phyloP scores from a whole-genome alignment of 2,329 filamentous ascomycete species.

The Aureobasidium sp. region DNA sequence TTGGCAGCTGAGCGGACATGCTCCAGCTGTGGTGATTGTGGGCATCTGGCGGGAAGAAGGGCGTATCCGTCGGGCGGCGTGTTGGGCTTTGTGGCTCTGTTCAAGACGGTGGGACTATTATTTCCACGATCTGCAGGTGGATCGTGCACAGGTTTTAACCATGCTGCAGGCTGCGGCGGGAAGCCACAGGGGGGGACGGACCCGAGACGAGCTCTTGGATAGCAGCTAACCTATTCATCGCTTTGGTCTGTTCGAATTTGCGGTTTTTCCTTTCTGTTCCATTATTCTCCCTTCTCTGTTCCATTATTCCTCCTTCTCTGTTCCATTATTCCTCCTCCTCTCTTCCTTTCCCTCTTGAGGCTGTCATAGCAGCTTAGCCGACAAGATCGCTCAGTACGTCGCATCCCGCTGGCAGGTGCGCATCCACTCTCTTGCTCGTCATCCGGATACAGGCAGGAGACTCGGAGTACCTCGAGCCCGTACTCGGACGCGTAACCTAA shows the following conservation, averaged over 20 bases:
- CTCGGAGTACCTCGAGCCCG: not conserved
- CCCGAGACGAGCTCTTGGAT: constrained; percentile 4
- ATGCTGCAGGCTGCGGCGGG: not conserved
- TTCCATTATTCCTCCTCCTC: no score
- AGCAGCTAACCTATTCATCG: constrained; percentile 4
- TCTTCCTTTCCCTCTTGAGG: not conserved
- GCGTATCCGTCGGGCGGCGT: not conserved
- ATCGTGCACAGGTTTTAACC: not conserved
- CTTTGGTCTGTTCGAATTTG: not conserved
- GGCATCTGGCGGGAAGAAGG: not conserved
- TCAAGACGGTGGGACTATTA: not conserved
- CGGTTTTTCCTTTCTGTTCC: not conserved
- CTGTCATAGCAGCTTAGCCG: not conserved
- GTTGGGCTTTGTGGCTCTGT: not conserved
- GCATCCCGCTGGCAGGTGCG: constrained; percentile 15
- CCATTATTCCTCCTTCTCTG: not conserved
- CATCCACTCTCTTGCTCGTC: constrained; percentile 3
- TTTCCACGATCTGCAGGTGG: constrained; percentile 5
- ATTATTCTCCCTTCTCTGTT: not conserved
- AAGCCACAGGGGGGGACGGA: not conserved
- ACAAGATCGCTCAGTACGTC: not conserved
- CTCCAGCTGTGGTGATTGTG: not conserved
- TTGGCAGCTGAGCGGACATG: not conserved
- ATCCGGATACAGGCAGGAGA: not conserved
- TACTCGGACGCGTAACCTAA: not conserved